Evolutionary conservation across 108 stramenopile genomes (phyloP), one percentile per base, ranked within the genome.

Genomic region (Licmophora abbreviata): DNA sequence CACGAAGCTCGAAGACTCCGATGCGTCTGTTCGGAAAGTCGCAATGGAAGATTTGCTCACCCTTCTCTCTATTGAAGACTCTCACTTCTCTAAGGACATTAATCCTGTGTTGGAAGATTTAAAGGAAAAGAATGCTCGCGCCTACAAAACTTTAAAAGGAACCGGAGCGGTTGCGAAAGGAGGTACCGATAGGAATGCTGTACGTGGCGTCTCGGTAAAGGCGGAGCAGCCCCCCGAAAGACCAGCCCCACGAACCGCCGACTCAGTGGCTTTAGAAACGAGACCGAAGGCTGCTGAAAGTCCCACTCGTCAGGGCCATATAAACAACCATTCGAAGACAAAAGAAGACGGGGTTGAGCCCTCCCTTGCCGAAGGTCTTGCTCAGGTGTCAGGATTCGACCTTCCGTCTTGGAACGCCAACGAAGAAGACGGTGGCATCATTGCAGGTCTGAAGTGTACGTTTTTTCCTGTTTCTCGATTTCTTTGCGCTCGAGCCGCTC

Each of bases 371-470:
- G 81, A 83, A 25, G 77, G 85, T 21, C 41, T 79, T 15, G 56
- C 64, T 5, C 45, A 58, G 42, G 32, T 79, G 10, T 45, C 66
- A 26, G 28, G 34, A 15, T 35, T 83, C 20, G 54, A 51, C 10
- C 78, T 93, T 27, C 80, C 92, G 3, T 36, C 59, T 26, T 93
- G 84, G 82, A 68, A 70, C 45, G 75, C 73, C 51, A 64, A 53
- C 15, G 66, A 75, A 10, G 83, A 85, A 3, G 42, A 76, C 40
- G 77, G 67, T 20, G 92, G 85, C 1, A 48, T 89, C 45, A 51
- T 86, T 26, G 69, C 76, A 20, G 81, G 92, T 6, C 51, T 93
- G 15, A 42, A 77, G 50, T 81, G 82, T 83, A 54, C 74, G 82
- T 68, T 36, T 14, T 36, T 53, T 30, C 11, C 28, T 14, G 48